Conservation (phyloP, 1,139 yeast genomes). For the Sugiyamaella japonica region DNA sequence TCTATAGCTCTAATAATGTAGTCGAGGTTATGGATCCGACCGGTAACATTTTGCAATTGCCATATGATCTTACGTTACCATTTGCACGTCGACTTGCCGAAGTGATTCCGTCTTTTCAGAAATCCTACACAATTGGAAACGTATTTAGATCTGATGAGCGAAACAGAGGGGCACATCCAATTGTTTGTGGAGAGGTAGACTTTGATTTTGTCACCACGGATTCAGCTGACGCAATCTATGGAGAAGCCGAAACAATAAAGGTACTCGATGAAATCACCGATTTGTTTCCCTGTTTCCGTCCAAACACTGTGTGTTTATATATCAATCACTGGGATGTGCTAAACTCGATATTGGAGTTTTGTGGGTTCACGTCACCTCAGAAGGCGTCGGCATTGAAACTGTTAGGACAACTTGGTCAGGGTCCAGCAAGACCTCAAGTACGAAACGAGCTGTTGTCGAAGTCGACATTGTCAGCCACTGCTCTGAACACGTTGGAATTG, state of each 20-base stretch:
- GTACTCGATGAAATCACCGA: slow-evolving; percentile 72
- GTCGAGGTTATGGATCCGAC: slow-evolving; percentile 81
- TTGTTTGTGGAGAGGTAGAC: slow-evolving; percentile 74
- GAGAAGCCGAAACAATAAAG: slow-evolving; percentile 86
- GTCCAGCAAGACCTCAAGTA: slow-evolving; percentile 64
- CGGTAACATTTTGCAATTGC: slow-evolving; percentile 84
- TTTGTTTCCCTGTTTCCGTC: slow-evolving; percentile 63
- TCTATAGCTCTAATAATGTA: slow-evolving; percentile 60
- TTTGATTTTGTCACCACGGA: slow-evolving; percentile 65
- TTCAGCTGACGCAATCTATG: slow-evolving; percentile 48
- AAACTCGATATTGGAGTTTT: slow-evolving; percentile 71
- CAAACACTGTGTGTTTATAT: slow-evolving; percentile 55
- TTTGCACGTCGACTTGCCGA: slow-evolving; percentile 82
- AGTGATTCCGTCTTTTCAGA: slow-evolving; percentile 53
- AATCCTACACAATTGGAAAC: slow-evolving; percentile 66
- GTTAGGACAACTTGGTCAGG: slow-evolving; percentile 74
- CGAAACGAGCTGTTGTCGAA: slow-evolving; percentile 66
- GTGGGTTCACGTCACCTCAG: slow-evolving; percentile 73
- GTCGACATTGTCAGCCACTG: slow-evolving; percentile 74
- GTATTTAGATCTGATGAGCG: slow-evolving; percentile 71
- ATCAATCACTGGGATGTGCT: slow-evolving; percentile 80
- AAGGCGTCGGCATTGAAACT: slow-evolving; percentile 65
- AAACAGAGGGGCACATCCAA: slow-evolving; percentile 67
- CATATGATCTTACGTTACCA: slow-evolving; percentile 86
- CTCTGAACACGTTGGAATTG: slow-evolving; percentile 73